Conservation (phyloP, 257 asterid genomes). For the Penstemon newberryi region DNA sequence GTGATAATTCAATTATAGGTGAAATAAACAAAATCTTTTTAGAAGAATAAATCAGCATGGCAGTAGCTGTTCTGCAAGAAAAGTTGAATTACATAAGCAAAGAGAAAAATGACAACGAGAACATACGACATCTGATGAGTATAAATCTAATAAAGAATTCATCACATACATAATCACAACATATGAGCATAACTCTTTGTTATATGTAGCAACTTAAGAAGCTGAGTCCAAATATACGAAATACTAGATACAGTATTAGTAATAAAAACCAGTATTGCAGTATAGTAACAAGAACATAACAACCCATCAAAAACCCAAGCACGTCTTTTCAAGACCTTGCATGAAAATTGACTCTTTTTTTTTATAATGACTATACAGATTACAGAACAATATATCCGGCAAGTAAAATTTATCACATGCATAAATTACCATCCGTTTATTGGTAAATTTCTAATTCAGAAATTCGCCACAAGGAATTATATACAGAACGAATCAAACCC, state of each 20-base stretch:
- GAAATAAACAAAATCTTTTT: not conserved
- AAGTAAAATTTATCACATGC: not conserved
- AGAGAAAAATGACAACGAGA: not conserved
- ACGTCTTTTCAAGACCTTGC: constrained; percentile 16
- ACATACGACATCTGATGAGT: not conserved
- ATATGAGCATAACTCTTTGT: not conserved
- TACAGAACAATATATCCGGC: not conserved
- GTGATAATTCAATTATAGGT: not conserved
- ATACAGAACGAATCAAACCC: not conserved
- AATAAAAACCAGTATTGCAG: not conserved
- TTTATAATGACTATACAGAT: not conserved
- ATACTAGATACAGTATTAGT: not conserved
- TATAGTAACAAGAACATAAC: not conserved
- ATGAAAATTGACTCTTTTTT: no score
- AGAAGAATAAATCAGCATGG: constrained; percentile 1
- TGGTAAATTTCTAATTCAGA: constrained; percentile 2
- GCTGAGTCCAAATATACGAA: not conserved
- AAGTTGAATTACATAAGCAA: not conserved
- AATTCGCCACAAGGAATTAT: not conserved
- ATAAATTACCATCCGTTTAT: not conserved
- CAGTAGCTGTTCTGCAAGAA: not conserved
- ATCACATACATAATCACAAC: not conserved
- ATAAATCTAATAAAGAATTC: not conserved
- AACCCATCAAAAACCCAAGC: constrained; percentile 1
- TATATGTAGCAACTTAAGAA: constrained; percentile 4